These are phyloP conservation scores for Boletus sp. DNA, from an alignment of 768 basidiomycete genomes.

Conservation along the genomic window DNA sequence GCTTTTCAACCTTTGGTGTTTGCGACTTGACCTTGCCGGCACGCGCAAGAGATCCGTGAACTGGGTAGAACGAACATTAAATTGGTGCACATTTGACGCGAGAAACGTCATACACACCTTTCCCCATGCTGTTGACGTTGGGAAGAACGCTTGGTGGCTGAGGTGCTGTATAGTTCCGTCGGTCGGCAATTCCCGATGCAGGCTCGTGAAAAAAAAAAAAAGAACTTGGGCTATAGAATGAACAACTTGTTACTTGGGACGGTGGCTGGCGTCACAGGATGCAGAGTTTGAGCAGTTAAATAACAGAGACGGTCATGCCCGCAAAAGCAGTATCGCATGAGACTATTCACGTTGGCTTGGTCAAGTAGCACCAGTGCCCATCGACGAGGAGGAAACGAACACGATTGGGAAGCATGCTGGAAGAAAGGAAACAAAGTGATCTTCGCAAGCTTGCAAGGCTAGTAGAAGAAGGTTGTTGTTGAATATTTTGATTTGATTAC, in stretches of 20 bases:
- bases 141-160: slow-evolving; percentile 29
- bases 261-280: no score
- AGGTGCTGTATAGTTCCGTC: slow-evolving; percentile 42
- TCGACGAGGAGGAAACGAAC: no score
- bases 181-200: slow-evolving; percentile 28
- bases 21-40: slow-evolving; percentile 99
- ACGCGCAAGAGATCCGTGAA: slow-evolving; percentile 98
- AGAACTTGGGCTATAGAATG: no score
- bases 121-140: slow-evolving; percentile 66
- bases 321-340: no score
- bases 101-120: slow-evolving; percentile 43
- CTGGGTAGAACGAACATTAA: slow-evolving; percentile 36
- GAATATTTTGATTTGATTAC: slow-evolving; percentile 16
- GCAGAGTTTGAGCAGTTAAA: no score
- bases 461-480: slow-evolving; percentile 7
- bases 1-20: slow-evolving; percentile 95
- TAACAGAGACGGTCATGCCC: no score
- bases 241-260: no score
- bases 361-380: no score
- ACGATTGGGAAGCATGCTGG: no score
- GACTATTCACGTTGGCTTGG: no score
- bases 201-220: neutral
- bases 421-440: no score
- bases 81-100: neutral
- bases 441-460: no score